Conservation (phyloP, 805 yeast species). For the Jamesozyma lodderae region DNA sequence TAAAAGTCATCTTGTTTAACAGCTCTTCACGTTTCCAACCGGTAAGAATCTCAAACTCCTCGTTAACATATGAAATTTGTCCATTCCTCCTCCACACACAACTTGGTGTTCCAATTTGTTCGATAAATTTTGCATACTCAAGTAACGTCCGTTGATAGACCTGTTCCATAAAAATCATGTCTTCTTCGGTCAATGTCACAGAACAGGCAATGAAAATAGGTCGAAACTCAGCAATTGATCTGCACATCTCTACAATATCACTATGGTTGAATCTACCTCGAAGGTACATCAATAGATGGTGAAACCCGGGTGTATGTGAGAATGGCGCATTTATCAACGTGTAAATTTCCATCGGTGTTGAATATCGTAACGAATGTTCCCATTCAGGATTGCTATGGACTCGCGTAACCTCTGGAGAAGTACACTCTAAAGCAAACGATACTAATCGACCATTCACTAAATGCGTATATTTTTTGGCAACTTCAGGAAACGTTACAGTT, state of each 20-base stretch:
- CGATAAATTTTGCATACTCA: slow-evolving; percentile 79
- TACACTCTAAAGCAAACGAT: slow-evolving; percentile 23
- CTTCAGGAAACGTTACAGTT: slow-evolving; percentile 49
- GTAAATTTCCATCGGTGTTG: slow-evolving; percentile 74
- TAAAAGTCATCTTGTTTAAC: slow-evolving; percentile 57
- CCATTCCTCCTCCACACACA: slow-evolving; percentile 94
- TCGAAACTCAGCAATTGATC: slow-evolving; percentile 80
- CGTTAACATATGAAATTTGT: slow-evolving; percentile 90
- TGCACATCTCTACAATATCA: slow-evolving; percentile 72
- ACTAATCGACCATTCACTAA: slow-evolving; percentile 4
- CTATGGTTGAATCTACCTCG: slow-evolving; percentile 58
- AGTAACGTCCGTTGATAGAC: slow-evolving; percentile 87
- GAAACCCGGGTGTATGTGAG: slow-evolving; percentile 86
- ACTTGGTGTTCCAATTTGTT: slow-evolving; percentile 86
- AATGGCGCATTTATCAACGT: slow-evolving; percentile 67
- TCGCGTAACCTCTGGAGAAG: slow-evolving; percentile 14
- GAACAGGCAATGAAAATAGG: slow-evolving; percentile 92
- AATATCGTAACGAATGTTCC: slow-evolving; percentile 33
- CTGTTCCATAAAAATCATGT: slow-evolving; percentile 89
- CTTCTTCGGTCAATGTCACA: slow-evolving; percentile 79
- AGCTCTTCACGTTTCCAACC: slow-evolving; percentile 79
- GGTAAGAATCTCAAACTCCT: slow-evolving; percentile 81
- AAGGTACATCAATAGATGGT: slow-evolving; percentile 65
- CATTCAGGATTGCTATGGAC: slow-evolving; percentile 21
- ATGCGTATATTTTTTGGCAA: slow-evolving; percentile 26